A percentile compares a stretch with the other conserved stretches of the same genome.
Conservation (phyloP, 140 eudicot genomes). For the Erigeron philadelphicus region DNA sequence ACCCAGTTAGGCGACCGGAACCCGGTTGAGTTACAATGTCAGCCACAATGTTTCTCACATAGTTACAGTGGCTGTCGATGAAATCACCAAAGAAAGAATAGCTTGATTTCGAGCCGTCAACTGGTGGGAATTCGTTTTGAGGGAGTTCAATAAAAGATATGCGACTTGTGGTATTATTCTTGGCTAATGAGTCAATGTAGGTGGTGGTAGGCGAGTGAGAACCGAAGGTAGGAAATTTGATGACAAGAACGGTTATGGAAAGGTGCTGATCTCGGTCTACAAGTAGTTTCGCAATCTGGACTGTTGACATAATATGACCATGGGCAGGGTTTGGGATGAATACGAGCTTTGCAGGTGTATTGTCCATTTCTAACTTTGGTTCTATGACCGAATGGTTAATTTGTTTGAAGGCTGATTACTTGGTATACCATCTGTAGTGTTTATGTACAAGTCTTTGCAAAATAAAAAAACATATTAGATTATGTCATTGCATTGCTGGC, state of each 20-base stretch:
- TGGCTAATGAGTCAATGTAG: conserved; percentile 13
- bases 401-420: no score
- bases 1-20: conserved; percentile 23
- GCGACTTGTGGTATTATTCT: not conserved
- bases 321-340: conserved; percentile 32
- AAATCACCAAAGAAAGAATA: not conserved
- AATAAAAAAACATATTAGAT: no score
- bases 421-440: no score
- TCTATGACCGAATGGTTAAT: no score
- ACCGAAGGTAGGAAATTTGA: conserved; percentile 5
- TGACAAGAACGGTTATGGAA: conserved; percentile 23
- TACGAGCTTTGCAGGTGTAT: conserved; percentile 17
- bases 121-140: conserved; percentile 6
- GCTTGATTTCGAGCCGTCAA: not conserved
- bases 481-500: no score
- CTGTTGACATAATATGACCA: conserved; percentile 31
- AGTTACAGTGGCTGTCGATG: conserved; percentile 9
- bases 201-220: conserved; percentile 6
- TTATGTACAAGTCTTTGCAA: no score
- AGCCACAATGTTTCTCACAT: conserved; percentile 13
- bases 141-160: conserved; percentile 20
- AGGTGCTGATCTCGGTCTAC: conserved; percentile 17
- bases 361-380: not conserved
- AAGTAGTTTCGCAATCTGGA: conserved; percentile 26
- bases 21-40: conserved; percentile 9